Evolutionary conservation across 805 yeast genomes (phyloP).

Genomic region (Yamadazyma olivae): DNA sequence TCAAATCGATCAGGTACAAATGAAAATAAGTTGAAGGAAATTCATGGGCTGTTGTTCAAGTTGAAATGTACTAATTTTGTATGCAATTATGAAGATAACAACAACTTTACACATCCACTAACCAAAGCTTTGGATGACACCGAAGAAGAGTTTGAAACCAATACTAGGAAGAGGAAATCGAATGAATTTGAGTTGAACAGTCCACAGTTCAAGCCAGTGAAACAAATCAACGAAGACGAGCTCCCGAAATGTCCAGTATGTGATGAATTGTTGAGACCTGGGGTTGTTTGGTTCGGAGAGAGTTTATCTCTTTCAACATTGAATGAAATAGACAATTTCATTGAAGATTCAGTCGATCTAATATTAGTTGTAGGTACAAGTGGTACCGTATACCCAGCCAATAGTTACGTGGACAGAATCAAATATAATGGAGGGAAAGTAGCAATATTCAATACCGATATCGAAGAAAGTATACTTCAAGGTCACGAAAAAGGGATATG

Average conservation of each 20-base stretch:
- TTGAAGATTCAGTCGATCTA: constrained; percentile 61
- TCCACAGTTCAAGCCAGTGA: constrained; percentile 47
- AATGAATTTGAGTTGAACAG: constrained; percentile 9
- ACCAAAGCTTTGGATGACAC: constrained; percentile 48
- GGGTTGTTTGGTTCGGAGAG: constrained; percentile 96
- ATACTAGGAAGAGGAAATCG: constrained; percentile 8
- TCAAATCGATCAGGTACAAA: constrained; percentile 65
- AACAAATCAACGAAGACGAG: constrained; percentile 45
- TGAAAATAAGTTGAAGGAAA: constrained; percentile 50
- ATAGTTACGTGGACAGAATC: constrained; percentile 82
- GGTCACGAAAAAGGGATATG: constrained; percentile 48
- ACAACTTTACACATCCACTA: constrained; percentile 56
- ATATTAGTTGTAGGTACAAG: constrained; percentile 84
- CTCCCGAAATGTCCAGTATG: constrained; percentile 81
- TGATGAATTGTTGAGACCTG: constrained; percentile 69
- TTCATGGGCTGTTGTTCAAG: constrained; percentile 78
- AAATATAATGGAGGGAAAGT: constrained; percentile 71
- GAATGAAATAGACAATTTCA: constrained; percentile 67
- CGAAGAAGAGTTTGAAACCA: constrained; percentile 29
- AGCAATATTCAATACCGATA: constrained; percentile 78
- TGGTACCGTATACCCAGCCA: constrained; percentile 88
- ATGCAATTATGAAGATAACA: constrained; percentile 60
- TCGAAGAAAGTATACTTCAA: constrained; percentile 41
- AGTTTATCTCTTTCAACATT: constrained; percentile 63
- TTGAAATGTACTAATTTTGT: constrained; percentile 72